phyloP scores from a whole-genome alignment of 208 protist species.

The Wallacemonas rigidus region DNA sequence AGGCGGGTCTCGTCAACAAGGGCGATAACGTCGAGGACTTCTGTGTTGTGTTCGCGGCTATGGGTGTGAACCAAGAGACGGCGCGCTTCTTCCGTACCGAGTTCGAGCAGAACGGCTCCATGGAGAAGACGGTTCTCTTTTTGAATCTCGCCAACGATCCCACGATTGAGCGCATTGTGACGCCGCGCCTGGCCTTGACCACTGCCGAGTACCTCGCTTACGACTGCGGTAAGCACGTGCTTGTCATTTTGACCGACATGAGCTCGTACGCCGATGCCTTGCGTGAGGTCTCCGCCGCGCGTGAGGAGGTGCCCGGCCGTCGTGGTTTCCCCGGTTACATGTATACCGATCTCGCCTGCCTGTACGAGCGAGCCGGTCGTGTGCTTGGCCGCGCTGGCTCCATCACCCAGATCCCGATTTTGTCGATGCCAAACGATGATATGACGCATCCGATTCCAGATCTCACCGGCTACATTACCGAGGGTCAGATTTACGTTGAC shows the following conservation, averaged over 20 bases:
- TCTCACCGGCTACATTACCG: constrained; percentile 99
- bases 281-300: constrained; percentile 99
- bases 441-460: constrained; percentile 99
- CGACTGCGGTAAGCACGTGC: constrained; percentile 99
- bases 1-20: constrained; percentile 98
- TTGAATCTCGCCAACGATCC: constrained; percentile 99
- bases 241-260: constrained; percentile 99
- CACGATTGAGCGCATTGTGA: constrained; percentile 99
- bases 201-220: constrained; percentile 99
- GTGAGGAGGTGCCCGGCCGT: constrained; percentile 99
- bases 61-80: constrained; percentile 99
- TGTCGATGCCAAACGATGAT: constrained; percentile 99
- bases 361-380: constrained; percentile 99
- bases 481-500: constrained; percentile 99
- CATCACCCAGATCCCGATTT: constrained; percentile 99
- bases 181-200: constrained; percentile 99
- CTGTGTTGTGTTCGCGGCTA: constrained; percentile 99
- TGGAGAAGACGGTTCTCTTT: constrained; percentile 98
- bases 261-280: constrained; percentile 99
- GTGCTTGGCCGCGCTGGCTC: constrained; percentile 98
- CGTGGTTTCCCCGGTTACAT: constrained; percentile 99
- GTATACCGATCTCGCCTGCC: constrained; percentile 99
- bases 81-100: constrained; percentile 99
- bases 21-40: constrained; percentile 96
- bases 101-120: constrained; percentile 99